These are phyloP conservation scores for Suillus spraguei DNA, from an alignment of 768 basidiomycete species.

Conservation along the genomic window DNA sequence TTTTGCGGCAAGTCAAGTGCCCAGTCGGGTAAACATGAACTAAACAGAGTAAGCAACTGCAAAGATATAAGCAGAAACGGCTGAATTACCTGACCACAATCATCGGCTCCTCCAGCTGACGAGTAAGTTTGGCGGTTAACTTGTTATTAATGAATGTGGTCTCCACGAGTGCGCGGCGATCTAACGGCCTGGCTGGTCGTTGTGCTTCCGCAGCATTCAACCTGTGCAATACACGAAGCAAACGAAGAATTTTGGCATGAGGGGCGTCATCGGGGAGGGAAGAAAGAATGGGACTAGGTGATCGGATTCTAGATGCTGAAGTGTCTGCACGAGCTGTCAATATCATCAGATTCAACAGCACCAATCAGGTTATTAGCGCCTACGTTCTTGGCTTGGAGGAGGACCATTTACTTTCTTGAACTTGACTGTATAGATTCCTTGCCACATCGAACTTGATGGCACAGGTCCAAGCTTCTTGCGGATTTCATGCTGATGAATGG, in stretches of 20 bases:
- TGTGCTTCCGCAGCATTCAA: conserved; percentile 77
- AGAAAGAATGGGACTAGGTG: conserved; percentile 67
- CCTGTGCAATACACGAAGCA: conserved; percentile 85
- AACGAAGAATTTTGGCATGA: conserved; percentile 87
- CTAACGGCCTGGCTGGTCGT: conserved; percentile 47
- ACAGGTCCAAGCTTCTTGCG: conserved; percentile 68
- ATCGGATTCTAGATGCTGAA: conserved; percentile 52
- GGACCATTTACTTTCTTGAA: conserved; percentile 93
- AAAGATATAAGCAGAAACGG: background rate
- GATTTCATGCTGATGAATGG: conserved; percentile 89
- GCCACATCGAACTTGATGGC: conserved; percentile 80
- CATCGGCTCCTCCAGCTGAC: conserved; percentile 98
- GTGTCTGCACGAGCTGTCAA: conserved; percentile 35
- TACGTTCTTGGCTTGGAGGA: conserved; percentile 62
- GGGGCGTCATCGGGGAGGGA: conserved; percentile 84
- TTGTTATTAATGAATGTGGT: conserved; percentile 97
- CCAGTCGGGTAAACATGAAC: conserved; percentile 97
- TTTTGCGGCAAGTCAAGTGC: conserved; percentile 93
- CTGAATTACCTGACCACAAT: conserved; percentile 87
- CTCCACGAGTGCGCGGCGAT: conserved; percentile 67
- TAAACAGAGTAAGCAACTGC: conserved; percentile 30
- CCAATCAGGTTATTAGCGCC: conserved; percentile 22
- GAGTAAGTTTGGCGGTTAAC: conserved; percentile 94
- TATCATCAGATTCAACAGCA: background rate
- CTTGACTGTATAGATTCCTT: conserved; percentile 87